Base-by-base conservation (phyloP, 164 flowering plant species). In the Stephania japonica region DNA sequence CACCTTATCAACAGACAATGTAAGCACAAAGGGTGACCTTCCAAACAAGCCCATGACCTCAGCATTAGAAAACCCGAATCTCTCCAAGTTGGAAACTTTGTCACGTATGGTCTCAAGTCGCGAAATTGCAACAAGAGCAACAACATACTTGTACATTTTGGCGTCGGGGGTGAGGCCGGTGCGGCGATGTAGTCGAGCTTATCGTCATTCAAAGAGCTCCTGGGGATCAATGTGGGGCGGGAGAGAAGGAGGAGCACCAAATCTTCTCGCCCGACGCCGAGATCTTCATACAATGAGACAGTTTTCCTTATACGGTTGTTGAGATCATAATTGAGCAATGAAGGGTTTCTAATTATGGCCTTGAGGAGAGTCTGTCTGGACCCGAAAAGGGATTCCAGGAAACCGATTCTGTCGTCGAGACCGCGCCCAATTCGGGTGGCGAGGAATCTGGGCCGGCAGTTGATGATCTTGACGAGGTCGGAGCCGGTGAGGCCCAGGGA, bases 391-490 rank as follows among this genome's bases (percentile, higher is more conserved):
- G 70, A 23, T 19, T 68, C 50, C 25, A 68, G 70, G 70, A 68
- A 42, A 42, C 42, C 13, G 14, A 68, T 42, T 25, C 70, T 53
- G 5, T 68, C 25, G 49, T 68, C 50, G 23, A 68, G 50, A 26
- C 27, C 53, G 12, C 70, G 25, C 11, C 50, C 50, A 4, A 68
- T 68, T 7, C 25, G 49, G 5, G 26, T n/a, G 43, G 14, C 11
- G 13, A 68, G 70, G 9, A 68, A 42, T 7, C 70, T 25, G 4
- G 70, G 70, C 5, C 70, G 70, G 14, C 70, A 68, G 24, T 68
- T 42, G 49, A 68, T 68, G 50, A 68, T 68, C 12, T 42, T 68
- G 9, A 68, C 70, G 23, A 68, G 53, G 53, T 68, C 70, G 27
- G 53, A 68, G 0, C 50, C 44, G 26, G 50, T 42, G 50, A 68